Percentiles rank a stretch among this genome's conserved stretches.
These are phyloP conservation scores for Laguncularia racemosa DNA, from an alignment of 345 rosid species.

Conservation along the genomic window DNA sequence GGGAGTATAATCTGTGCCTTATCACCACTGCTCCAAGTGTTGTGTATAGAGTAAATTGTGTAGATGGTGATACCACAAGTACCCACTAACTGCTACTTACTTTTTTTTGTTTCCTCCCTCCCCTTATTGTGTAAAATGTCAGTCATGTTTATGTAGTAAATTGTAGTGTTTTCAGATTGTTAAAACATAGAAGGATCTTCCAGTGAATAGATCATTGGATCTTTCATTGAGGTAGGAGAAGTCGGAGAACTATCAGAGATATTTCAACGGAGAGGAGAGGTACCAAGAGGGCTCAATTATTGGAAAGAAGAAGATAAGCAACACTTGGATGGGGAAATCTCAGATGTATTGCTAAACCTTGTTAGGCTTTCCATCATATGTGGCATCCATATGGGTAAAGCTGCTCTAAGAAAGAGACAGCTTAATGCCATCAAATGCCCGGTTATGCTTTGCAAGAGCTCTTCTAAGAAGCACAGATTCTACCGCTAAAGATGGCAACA, in stretches of 20 bases:
- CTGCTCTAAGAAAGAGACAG: slow-evolving; percentile 62
- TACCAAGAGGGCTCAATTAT: slow-evolving; percentile 61
- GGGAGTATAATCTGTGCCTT: slow-evolving; percentile 91
- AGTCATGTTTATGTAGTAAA: too few species aligned
- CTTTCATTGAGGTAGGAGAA: slow-evolving; percentile 59
- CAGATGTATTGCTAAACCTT: slow-evolving; percentile 83
- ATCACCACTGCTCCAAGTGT: slow-evolving; percentile 99
- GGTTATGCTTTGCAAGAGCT: slow-evolving; percentile 14
- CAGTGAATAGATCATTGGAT: too few species aligned
- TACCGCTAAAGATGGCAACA: too few species aligned
- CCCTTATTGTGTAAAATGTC: not conserved
- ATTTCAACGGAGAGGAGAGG: slow-evolving; percentile 97
- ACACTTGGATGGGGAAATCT: slow-evolving; percentile 81
- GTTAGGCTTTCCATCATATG: slow-evolving; percentile 81
- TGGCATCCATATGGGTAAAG: slow-evolving; percentile 71
- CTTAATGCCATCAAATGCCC: slow-evolving; percentile 91
- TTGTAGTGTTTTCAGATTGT: too few species aligned
- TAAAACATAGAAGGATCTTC: too few species aligned
- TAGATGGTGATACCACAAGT: slow-evolving; percentile 70
- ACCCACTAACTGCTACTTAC: slow-evolving; percentile 11
- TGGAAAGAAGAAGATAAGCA: slow-evolving; percentile 83
- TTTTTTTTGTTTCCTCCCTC: not conserved
- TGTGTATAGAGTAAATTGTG: slow-evolving; percentile 75
- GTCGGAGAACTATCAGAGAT: slow-evolving; percentile 89
- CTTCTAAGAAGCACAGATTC: not conserved